Evolutionary conservation across 441 rosid genomes (phyloP).

Genomic region (Aquilaria agallochum): DNA sequence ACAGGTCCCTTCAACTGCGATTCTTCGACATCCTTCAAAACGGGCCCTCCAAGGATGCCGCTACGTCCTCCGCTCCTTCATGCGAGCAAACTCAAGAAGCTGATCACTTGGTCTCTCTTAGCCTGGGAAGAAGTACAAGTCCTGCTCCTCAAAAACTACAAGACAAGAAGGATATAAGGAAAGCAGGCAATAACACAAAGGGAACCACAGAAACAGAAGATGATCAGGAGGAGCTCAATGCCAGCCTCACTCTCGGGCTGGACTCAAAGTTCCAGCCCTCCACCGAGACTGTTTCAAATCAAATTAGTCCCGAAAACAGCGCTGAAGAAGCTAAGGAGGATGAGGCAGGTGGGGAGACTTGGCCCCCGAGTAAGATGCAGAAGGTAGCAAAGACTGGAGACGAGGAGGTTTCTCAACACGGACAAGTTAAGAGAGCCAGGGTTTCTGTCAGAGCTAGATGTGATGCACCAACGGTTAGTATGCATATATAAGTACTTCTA

Average conservation of each 20-base stretch:
- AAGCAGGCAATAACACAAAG: background rate
- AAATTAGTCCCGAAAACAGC: constrained; percentile 29
- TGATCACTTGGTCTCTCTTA: constrained; percentile 74
- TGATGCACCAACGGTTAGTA: constrained; percentile 76
- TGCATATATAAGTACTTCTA: background rate
- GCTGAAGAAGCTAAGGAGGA: constrained; percentile 39
- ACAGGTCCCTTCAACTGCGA: constrained; percentile 55
- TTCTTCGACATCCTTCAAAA: constrained; percentile 47
- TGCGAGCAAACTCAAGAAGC: constrained; percentile 34
- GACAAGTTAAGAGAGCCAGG: constrained; percentile 67
- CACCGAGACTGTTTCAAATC: constrained; percentile 19
- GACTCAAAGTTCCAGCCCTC: constrained; percentile 32
- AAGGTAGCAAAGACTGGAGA: constrained; percentile 40
- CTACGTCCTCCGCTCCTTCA: constrained; percentile 18
- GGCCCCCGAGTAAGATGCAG: constrained; percentile 47
- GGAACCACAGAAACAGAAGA: constrained; percentile 14
- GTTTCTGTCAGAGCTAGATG: constrained; percentile 90
- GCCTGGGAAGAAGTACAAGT: constrained; percentile 63
- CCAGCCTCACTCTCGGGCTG: constrained; percentile 51
- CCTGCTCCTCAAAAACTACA: constrained; percentile 13
- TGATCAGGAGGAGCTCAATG: constrained; percentile 38
- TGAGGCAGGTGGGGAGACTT: constrained; percentile 32
- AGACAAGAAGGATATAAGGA: constrained; percentile 38
- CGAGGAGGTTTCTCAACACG: constrained; percentile 56
- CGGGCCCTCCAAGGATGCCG: constrained; percentile 26